These are phyloP conservation scores for Amphicarpaea edgeworthii DNA, from an alignment of 306 rosid species.

Conservation along the genomic window DNA sequence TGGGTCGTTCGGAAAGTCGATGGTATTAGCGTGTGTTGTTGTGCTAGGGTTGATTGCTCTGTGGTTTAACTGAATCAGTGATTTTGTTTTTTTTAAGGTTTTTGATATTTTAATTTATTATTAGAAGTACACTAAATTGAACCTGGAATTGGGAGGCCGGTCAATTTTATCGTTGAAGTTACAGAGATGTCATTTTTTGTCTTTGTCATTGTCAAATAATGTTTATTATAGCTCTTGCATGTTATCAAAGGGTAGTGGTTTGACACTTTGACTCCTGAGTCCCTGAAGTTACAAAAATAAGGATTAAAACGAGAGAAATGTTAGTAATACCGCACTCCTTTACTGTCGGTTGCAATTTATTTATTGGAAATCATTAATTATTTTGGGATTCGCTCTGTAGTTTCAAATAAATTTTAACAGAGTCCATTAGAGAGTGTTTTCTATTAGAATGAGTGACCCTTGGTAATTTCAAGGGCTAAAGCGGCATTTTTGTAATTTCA, in stretches of 20 bases:
- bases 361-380: neutral
- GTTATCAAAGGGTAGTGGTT: neutral
- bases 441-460: neutral
- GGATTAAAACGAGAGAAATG: neutral
- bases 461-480: neutral
- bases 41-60: conserved; percentile 32
- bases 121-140: neutral
- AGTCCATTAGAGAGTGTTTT: neutral
- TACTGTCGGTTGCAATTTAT: neutral
- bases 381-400: neutral
- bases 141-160: neutral
- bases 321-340: neutral
- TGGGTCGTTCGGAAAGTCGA: neutral
- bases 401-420: neutral
- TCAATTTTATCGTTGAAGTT: neutral
- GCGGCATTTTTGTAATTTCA: neutral
- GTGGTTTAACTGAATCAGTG: conserved; percentile 6
- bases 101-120: neutral
- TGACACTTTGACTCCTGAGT: too few species aligned
- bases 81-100: neutral
- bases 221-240: neutral
- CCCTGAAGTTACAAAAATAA: neutral
- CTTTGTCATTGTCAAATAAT: neutral
- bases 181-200: neutral
- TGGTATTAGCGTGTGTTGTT: neutral